Evolutionary conservation across 1,284 basidiomycete species (phyloP).

Genomic region (Apiotrichum domesticum): DNA sequence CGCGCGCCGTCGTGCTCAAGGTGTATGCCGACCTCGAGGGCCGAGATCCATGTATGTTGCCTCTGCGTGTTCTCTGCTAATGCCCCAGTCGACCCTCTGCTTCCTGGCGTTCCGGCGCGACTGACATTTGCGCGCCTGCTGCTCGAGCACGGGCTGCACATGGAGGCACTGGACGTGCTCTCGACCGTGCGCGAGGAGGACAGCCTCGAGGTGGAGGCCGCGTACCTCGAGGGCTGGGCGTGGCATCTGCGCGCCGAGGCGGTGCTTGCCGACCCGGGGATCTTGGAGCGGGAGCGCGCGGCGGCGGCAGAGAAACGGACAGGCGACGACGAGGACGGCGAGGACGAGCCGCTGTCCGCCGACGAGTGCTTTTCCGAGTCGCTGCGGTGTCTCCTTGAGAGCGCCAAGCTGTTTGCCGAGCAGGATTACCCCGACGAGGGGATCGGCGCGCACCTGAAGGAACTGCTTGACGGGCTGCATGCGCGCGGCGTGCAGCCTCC

Average conservation of each 20-base stretch:
- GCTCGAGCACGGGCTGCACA: slow-evolving; percentile 68
- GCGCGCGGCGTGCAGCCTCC: slow-evolving; percentile 63
- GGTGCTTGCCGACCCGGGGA: slow-evolving; percentile 24
- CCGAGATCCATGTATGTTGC: slow-evolving; percentile 55
- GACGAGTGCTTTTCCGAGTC: slow-evolving; percentile 75
- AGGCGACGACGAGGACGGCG: slow-evolving; percentile 34
- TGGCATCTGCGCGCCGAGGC: slow-evolving; percentile 61
- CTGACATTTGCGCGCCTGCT: slow-evolving; percentile 73
- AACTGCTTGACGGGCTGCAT: slow-evolving; percentile 66
- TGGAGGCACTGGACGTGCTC: slow-evolving; percentile 67
- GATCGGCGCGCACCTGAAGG: slow-evolving; percentile 68
- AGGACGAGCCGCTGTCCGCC: slow-evolving; percentile 58
- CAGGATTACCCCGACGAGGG: slow-evolving; percentile 71
- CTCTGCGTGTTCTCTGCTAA: too few relatives aligned
- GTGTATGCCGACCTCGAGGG: slow-evolving; percentile 71
- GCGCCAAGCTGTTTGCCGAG: slow-evolving; percentile 64
- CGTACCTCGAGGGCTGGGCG: slow-evolving; percentile 93
- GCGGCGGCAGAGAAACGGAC: background rate
- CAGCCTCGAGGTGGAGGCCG: slow-evolving; percentile 82
- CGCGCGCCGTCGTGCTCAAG: slow-evolving; percentile 61
- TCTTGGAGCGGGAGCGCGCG: slow-evolving; percentile 4
- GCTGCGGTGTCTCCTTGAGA: slow-evolving; percentile 74
- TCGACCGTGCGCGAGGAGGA: slow-evolving; percentile 74
- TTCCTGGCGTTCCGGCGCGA: slow-evolving; percentile 70
- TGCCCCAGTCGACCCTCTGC: slow-evolving; percentile 56